These are phyloP conservation scores for Chenopodium quinoa DNA, from an alignment of 148 eudicot genomes.

Conservation along the genomic window DNA sequence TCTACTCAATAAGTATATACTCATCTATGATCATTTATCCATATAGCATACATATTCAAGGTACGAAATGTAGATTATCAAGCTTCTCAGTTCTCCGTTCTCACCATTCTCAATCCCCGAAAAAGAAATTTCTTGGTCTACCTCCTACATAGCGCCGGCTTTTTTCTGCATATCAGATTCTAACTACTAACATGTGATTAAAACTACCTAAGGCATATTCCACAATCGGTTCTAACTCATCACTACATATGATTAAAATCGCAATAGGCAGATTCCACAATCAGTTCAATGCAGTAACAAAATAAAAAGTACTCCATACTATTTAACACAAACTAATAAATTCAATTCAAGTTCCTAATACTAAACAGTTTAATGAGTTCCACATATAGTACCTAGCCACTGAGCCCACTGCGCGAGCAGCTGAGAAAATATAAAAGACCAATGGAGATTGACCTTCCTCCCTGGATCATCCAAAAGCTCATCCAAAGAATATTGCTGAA, in stretches of 20 bases:
- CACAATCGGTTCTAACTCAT: neutral
- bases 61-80: neutral
- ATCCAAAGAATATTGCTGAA: constrained; percentile 45
- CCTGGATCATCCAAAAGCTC: constrained; percentile 71
- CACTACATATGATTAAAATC: neutral
- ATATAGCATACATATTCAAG: neutral
- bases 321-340: neutral
- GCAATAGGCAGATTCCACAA: neutral
- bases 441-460: constrained; percentile 65
- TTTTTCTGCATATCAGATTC: neutral
- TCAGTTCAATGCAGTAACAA: neutral
- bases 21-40: no score
- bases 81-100: no score
- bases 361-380: neutral
- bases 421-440: constrained; percentile 82
- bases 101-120: neutral
- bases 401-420: constrained; percentile 93
- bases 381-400: constrained; percentile 69
- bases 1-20: no score
- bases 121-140: neutral
- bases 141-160: neutral
- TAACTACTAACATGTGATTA: neutral
- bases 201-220: neutral
- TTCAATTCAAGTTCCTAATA: neutral
- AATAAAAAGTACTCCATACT: neutral